Evolutionary conservation across 2,329 filamentous ascomycete genomes (phyloP).

Genomic region (Pseudogymnoascus verrucosus): DNA sequence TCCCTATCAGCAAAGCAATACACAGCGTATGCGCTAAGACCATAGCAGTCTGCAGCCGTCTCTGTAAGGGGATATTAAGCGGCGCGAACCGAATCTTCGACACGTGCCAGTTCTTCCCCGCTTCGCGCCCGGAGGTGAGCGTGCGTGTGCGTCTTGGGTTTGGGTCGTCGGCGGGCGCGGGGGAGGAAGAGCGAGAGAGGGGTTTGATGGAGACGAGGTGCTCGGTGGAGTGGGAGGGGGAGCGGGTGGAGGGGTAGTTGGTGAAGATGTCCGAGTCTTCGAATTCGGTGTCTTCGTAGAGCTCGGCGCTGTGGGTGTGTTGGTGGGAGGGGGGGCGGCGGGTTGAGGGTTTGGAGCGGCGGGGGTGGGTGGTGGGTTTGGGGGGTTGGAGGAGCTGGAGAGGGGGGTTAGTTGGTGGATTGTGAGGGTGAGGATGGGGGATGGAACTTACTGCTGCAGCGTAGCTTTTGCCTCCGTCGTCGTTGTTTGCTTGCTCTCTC

Average conservation of each 20-base stretch:
- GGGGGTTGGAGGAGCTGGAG: neutral
- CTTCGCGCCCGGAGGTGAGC: constrained; percentile 24
- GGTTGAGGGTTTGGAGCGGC: neutral
- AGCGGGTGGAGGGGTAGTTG: neutral
- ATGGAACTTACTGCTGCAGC: neutral
- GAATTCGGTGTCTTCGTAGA: neutral
- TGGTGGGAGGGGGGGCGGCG: neutral
- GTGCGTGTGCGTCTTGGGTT: neutral
- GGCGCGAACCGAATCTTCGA: constrained; percentile 75
- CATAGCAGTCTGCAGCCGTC: constrained; percentile 69
- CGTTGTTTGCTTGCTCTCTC: neutral
- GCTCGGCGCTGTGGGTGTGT: neutral
- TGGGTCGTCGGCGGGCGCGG: neutral
- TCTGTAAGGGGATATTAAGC: constrained; percentile 60
- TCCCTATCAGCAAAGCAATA: constrained; percentile 61
- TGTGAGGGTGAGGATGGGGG: neutral
- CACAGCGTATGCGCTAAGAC: constrained; percentile 66
- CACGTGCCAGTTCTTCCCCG: constrained; percentile 27
- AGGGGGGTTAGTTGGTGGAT: neutral
- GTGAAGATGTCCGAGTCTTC: neutral
- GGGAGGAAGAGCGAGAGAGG: neutral
- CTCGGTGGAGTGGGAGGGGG: neutral
- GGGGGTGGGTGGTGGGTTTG: neutral
- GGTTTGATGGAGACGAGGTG: neutral
- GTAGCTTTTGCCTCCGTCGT: neutral